Percentiles rank a stretch among this genome's conserved stretches.
phyloP scores from a whole-genome alignment of 345 rosid genomes.

The Sonneratia caseolaris region DNA sequence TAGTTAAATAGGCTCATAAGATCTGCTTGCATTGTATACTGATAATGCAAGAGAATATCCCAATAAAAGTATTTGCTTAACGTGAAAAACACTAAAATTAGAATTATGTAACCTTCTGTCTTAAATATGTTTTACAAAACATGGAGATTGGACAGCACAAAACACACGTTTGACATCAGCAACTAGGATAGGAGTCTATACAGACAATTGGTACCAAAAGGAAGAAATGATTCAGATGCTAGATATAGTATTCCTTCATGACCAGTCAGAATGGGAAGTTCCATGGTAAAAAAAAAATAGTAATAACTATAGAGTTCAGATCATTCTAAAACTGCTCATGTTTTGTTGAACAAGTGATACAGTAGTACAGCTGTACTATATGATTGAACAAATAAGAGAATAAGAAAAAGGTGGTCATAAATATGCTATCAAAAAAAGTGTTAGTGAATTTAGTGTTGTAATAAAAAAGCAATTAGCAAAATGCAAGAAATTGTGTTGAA shows the following conservation, averaged over 20 bases:
- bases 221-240: not conserved
- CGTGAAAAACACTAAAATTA: not conserved
- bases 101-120: not conserved
- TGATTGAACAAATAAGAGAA: too few species aligned
- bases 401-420: not conserved
- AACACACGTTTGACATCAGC: too few species aligned
- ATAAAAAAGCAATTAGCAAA: not conserved
- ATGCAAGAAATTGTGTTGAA: not conserved
- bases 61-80: not conserved
- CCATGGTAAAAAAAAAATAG: not conserved
- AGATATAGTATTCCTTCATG: not conserved
- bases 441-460: too few species aligned
- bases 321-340: not conserved
- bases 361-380: not conserved
- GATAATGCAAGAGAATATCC: not conserved
- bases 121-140: too few species aligned
- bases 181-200: not conserved
- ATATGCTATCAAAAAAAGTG: not conserved
- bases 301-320: not conserved
- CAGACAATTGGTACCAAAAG: not conserved
- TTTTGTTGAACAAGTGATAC: not conserved
- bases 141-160: too few species aligned
- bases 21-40: not conserved
- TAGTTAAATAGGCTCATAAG: not conserved
- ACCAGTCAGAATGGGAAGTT: not conserved